Evolutionary conservation across 129 eudicot genomes (phyloP).

Genomic region (Lactuca saligna): DNA sequence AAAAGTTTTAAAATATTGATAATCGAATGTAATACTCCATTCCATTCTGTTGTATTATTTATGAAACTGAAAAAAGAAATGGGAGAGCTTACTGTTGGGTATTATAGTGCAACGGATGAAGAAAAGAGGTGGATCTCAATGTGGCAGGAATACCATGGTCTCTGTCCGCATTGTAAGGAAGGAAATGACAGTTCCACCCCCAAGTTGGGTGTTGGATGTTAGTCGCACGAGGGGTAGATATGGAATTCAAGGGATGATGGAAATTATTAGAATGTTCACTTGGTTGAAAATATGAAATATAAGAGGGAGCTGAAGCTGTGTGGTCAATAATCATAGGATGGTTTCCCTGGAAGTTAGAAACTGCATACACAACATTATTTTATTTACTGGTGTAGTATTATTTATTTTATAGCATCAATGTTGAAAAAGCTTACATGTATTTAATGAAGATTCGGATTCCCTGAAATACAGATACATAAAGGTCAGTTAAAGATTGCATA

Average conservation of each 20-base stretch:
- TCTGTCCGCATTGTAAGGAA: conserved; percentile 40
- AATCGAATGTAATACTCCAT: too few relatives aligned
- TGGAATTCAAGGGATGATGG: conserved; percentile 40
- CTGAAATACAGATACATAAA: conserved; percentile 37
- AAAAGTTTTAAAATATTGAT: neutral
- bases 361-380: conserved; percentile 31
- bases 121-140: conserved; percentile 35
- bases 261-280: conserved; percentile 38
- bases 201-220: conserved; percentile 37
- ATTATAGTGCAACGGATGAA: conserved; percentile 38
- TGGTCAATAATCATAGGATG: conserved; percentile 39
- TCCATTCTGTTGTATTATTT: neutral
- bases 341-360: conserved; percentile 41
- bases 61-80: neutral
- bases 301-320: conserved; percentile 36
- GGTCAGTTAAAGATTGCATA: too few relatives aligned
- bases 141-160: conserved; percentile 32
- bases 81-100: conserved; percentile 40
- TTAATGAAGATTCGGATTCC: conserved; percentile 42
- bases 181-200: conserved; percentile 50
- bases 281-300: conserved; percentile 39
- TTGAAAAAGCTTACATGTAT: conserved; percentile 41
- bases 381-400: conserved; percentile 8
- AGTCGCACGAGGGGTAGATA: conserved; percentile 35
- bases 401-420: too few relatives aligned